Conservation (phyloP, 2,329 filamentous ascomycete species). For the Zarea fungicola region DNA sequence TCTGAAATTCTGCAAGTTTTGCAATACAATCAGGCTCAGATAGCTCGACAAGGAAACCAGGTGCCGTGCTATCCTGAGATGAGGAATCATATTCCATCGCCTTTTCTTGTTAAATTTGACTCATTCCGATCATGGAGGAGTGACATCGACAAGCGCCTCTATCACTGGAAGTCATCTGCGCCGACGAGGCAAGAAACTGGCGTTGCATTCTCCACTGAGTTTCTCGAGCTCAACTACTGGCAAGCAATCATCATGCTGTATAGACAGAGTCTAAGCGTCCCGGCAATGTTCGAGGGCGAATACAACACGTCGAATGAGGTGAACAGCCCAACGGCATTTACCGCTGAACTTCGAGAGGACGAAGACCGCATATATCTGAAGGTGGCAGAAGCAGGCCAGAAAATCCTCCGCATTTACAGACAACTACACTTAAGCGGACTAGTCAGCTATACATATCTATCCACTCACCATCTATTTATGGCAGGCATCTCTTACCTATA, state of each 20-base stretch:
- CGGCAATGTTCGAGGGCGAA: constrained; percentile 77
- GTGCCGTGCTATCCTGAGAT: constrained; percentile 66
- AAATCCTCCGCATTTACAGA: constrained; percentile 83
- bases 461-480: constrained; percentile 96
- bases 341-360: constrained; percentile 66
- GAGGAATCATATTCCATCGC: constrained; percentile 73
- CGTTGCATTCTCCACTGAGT: constrained; percentile 83
- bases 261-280: constrained; percentile 81
- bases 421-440: constrained; percentile 82
- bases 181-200: constrained; percentile 75
- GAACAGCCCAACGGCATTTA: constrained; percentile 56
- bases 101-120: constrained; percentile 77
- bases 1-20: constrained; percentile 93
- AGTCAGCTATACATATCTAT: constrained; percentile 93
- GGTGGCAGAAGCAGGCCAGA: constrained; percentile 90
- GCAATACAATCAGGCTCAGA: constrained; percentile 84
- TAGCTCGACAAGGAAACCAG: constrained; percentile 61
- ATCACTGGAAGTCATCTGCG: constrained; percentile 80
- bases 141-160: constrained; percentile 77
- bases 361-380: constrained; percentile 91
- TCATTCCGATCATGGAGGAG: constrained; percentile 85
- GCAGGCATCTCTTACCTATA: constrained; percentile 94
- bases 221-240: constrained; percentile 95
- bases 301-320: constrained; percentile 61
- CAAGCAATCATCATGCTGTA: constrained; percentile 96